Evolutionary conservation across 257 asterid genomes (phyloP).

Genomic region (Nicotiana sylvestris): DNA sequence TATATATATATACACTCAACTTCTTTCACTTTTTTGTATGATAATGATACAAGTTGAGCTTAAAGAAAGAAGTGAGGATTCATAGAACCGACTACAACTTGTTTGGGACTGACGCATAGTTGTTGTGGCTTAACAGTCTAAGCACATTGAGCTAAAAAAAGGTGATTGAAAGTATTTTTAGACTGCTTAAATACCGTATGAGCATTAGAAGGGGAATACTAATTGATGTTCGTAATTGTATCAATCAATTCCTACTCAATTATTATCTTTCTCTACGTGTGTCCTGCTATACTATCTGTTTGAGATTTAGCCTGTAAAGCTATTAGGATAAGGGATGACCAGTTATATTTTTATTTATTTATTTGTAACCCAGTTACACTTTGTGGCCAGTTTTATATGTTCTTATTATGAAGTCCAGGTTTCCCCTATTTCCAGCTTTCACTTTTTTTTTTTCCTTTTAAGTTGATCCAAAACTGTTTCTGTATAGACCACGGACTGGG

Average conservation of each 20-base stretch:
- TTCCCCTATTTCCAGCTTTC: conserved; percentile 5
- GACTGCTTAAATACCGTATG: not conserved
- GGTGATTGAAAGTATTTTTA: not conserved
- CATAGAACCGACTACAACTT: too few species aligned
- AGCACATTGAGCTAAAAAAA: not conserved
- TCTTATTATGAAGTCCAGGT: not conserved
- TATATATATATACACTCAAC: too few species aligned
- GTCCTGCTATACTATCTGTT: not conserved
- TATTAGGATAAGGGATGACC: not conserved
- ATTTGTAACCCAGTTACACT: not conserved
- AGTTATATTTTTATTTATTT: not conserved
- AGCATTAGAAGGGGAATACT: not conserved
- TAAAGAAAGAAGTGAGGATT: too few species aligned
- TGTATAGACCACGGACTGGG: not conserved
- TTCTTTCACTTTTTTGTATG: too few species aligned
- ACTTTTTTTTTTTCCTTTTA: not conserved
- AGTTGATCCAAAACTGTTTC: not conserved
- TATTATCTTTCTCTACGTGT: not conserved
- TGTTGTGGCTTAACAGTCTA: not conserved
- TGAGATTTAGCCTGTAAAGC: conserved; percentile 2
- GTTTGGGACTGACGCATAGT: too few species aligned
- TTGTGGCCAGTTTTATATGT: not conserved
- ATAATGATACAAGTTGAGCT: too few species aligned
- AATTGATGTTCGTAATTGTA: not conserved
- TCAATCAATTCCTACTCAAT: not conserved